phyloP scores from a whole-genome alignment of 1,284 basidiomycete species.

The Cryptococcus sp. region DNA sequence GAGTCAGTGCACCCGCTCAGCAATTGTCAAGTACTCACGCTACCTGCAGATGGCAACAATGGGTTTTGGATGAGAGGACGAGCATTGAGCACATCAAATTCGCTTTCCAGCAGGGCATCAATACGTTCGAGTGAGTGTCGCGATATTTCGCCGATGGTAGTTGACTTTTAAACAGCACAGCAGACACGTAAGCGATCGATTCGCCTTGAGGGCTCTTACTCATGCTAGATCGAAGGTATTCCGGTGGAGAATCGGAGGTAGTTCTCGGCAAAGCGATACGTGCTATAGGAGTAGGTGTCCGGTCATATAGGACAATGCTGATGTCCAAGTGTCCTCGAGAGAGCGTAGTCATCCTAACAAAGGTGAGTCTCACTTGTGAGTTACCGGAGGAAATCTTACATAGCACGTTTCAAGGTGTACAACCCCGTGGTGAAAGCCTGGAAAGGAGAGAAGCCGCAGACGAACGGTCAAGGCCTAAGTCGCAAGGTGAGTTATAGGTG shows the following conservation, averaged over 20 bases:
- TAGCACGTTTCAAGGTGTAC: too few species aligned
- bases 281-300: constrained; percentile 58
- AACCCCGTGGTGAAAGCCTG: constrained; percentile 3
- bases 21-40: not conserved
- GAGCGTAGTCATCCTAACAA: constrained; percentile 76
- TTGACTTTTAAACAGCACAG: constrained; percentile 23
- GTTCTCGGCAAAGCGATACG: constrained; percentile 80
- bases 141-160: too few species aligned
- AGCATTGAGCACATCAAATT: constrained; percentile 48
- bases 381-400: too few species aligned
- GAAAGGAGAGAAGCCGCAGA: constrained; percentile 36
- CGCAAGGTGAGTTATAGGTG: constrained; percentile 49
- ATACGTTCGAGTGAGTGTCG: constrained; percentile 47
- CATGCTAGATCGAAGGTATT: constrained; percentile 53
- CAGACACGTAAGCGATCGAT: constrained; percentile 28
- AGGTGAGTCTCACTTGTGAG: constrained; percentile 58
- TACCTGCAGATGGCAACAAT: constrained; percentile 26
- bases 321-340: constrained; percentile 59
- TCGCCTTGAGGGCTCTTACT: not conserved
- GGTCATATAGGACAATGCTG: constrained; percentile 1
- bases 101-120: constrained; percentile 47
- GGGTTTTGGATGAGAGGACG: constrained; percentile 44
- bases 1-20: constrained; percentile 10
- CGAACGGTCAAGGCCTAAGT: constrained; percentile 56
- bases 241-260: constrained; percentile 60